phyloP scores from a whole-genome alignment of 805 yeast genomes.

The Yarrowia divulgata region DNA sequence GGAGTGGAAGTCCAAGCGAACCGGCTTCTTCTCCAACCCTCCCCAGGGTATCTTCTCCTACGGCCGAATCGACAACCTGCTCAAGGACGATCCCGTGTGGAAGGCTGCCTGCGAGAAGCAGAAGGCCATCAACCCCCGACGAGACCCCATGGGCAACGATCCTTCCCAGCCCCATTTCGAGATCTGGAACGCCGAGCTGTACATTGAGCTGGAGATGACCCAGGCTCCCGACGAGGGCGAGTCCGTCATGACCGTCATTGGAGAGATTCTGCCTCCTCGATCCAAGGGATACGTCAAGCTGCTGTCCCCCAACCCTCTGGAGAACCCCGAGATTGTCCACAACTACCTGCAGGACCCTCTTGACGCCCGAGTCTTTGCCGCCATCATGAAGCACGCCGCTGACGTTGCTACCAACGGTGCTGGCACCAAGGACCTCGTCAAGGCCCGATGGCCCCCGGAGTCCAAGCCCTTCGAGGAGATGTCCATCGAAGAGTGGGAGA shows the following conservation, averaged over 20 bases:
- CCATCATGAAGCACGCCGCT: constrained; percentile 49
- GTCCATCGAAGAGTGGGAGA: constrained; percentile 46
- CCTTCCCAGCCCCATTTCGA: constrained; percentile 49
- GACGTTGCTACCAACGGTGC: constrained; percentile 48
- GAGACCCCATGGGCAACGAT: constrained; percentile 48
- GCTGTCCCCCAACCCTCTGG: constrained; percentile 46
- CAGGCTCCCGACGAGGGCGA: constrained; percentile 45
- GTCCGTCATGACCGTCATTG: constrained; percentile 47
- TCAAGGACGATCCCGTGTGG: constrained; percentile 44
- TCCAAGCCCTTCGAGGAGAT: constrained; percentile 48
- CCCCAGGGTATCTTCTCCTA: constrained; percentile 39
- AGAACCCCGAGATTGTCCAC: constrained; percentile 47
- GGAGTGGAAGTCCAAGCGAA: constrained; percentile 39
- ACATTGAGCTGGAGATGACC: constrained; percentile 37
- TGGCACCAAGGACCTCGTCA: constrained; percentile 49
- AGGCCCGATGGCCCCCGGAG: constrained; percentile 49
- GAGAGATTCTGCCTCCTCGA: constrained; percentile 48
- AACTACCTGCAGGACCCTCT: constrained; percentile 49
- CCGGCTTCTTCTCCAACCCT: constrained; percentile 40
- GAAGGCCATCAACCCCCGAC: constrained; percentile 48
- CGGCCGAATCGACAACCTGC: constrained; percentile 44
- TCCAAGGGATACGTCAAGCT: constrained; percentile 48
- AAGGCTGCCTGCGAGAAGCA: constrained; percentile 41
- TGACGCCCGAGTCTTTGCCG: constrained; percentile 50
- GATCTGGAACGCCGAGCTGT: constrained; percentile 47